Conservation (phyloP, 73 alveolate genomes). For the Breviolum minutum region DNA sequence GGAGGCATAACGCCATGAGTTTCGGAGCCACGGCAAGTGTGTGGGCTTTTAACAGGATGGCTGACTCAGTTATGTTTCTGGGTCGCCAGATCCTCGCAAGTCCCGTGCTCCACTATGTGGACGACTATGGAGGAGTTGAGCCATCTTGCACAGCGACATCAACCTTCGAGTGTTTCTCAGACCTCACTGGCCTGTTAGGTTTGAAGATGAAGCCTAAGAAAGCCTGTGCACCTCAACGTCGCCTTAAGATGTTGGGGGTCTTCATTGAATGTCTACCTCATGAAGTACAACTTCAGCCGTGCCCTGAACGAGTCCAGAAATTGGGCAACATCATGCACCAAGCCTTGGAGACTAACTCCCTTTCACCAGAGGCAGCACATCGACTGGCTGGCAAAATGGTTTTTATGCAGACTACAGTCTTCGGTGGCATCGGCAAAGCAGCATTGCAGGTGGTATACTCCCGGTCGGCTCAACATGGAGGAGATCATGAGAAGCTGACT, state of each 20-base stretch:
- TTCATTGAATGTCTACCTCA: not conserved
- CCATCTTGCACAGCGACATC: too few relatives aligned
- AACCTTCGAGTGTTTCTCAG: not conserved
- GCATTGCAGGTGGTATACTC: not conserved
- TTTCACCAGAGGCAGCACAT: not conserved
- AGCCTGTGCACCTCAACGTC: not conserved
- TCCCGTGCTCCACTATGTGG: not conserved
- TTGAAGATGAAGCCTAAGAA: not conserved
- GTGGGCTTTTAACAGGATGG: not conserved
- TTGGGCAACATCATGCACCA: not conserved
- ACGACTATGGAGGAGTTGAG: not conserved
- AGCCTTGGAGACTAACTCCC: not conserved
- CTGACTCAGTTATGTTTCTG: not conserved
- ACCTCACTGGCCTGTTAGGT: not conserved
- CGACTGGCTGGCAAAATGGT: not conserved
- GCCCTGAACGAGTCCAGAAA: not conserved
- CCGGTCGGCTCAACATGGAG: not conserved
- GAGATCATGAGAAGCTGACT: not conserved
- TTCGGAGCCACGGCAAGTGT: not conserved
- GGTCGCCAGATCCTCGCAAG: not conserved
- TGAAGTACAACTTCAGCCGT: not conserved
- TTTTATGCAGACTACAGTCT: not conserved
- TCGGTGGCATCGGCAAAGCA: not conserved
- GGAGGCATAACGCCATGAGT: not conserved
- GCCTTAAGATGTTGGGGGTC: not conserved